Evolutionary conservation across 2,329 filamentous ascomycete species (phyloP).

Genomic region (Amylocarpus encephaloides): DNA sequence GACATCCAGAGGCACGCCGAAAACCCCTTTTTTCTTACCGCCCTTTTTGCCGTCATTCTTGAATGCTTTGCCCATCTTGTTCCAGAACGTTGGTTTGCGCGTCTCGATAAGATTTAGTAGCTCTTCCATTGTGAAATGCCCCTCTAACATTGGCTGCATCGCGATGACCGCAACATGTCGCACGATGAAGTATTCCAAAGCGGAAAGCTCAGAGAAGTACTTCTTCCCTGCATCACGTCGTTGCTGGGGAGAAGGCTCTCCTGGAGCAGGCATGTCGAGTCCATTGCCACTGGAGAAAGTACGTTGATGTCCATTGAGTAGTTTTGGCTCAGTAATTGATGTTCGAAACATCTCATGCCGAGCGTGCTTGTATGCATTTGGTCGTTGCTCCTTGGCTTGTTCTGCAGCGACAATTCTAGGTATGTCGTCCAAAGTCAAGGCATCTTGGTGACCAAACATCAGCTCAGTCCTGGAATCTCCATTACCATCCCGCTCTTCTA

Average conservation of each 20-base stretch:
- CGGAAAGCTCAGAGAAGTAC: conserved; percentile 94
- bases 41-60: conserved; percentile 74
- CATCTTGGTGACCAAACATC: conserved; percentile 85
- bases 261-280: conserved; percentile 37
- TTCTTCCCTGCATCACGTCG: conserved; percentile 48
- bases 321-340: conserved; percentile 53
- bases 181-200: conserved; percentile 94
- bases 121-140: conserved; percentile 89
- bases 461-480: conserved; percentile 68
- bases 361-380: conserved; percentile 70
- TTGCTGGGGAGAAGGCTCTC: conserved; percentile 49
- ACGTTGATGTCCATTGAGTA: conserved; percentile 64
- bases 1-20: conserved; percentile 80
- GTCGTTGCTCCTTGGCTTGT: conserved; percentile 84
- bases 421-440: conserved; percentile 91
- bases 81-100: conserved; percentile 93
- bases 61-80: conserved; percentile 94
- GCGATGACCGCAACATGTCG: conserved; percentile 90
- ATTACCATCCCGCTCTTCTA: conserved; percentile 68
- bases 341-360: conserved; percentile 60
- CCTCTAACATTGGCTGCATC: conserved; percentile 87
- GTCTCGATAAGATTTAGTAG: conserved; percentile 88
- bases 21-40: conserved; percentile 87
- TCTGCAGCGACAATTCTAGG: conserved; percentile 92
- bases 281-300: conserved; percentile 54